Evolutionary conservation across 768 basidiomycete species (phyloP).

Genomic region (Lentinula raphanica): DNA sequence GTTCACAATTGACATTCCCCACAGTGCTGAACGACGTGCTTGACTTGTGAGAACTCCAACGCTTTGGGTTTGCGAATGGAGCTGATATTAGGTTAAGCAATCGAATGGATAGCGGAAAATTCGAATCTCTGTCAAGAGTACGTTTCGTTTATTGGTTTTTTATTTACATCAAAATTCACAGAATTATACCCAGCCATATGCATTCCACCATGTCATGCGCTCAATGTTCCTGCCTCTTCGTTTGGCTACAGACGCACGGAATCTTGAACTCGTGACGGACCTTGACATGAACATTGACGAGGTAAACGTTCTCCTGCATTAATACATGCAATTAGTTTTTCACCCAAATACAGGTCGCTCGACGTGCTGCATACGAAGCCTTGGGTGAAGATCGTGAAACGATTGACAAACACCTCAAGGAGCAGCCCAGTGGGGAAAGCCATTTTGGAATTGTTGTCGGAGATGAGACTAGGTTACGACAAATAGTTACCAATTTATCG

Average conservation of each 20-base stretch:
- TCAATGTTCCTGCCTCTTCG: conserved; percentile 52
- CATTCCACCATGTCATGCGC: conserved; percentile 57
- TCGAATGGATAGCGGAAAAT: conserved; percentile 66
- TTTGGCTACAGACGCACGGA: conserved; percentile 52
- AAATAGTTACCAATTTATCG: conserved; percentile 65
- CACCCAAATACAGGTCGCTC: conserved; percentile 33
- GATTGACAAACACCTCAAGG: conserved; percentile 23
- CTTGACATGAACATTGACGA: conserved; percentile 51
- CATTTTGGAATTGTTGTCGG: conserved; percentile 57
- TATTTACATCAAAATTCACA: no score
- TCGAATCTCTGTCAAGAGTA: conserved; percentile 48
- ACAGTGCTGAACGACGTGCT: conserved; percentile 60
- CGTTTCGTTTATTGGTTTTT: not conserved
- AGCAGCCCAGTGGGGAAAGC: conserved; percentile 23
- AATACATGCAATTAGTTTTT: not conserved
- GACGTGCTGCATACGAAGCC: conserved; percentile 38
- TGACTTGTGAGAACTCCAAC: conserved; percentile 38
- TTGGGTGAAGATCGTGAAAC: conserved; percentile 32
- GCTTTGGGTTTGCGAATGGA: not conserved
- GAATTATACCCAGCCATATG: conserved; percentile 55
- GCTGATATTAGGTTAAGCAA: conserved; percentile 29
- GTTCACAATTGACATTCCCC: not conserved
- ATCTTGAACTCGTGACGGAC: conserved; percentile 52
- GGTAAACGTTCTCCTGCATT: conserved; percentile 21
- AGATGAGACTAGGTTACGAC: conserved; percentile 63